Percentiles rank a stretch among this genome's conserved stretches.
phyloP scores from a whole-genome alignment of 129 eudicot genomes.

The Erigeron canadensis region DNA sequence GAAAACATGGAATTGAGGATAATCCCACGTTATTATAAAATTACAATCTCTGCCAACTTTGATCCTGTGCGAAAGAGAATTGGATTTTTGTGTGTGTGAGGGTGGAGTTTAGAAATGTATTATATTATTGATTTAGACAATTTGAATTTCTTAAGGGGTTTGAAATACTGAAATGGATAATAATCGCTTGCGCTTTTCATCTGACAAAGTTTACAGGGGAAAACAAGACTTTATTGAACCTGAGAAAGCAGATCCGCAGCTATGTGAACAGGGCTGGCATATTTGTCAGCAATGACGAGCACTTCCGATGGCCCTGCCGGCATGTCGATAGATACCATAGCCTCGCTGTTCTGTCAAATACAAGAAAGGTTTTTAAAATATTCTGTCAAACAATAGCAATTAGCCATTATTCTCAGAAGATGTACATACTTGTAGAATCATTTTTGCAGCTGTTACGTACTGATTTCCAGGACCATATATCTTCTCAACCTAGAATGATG shows the following conservation, averaged over 20 bases:
- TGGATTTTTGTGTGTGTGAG: no score
- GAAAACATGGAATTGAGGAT: slow-evolving; percentile 22
- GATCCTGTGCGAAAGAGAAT: no score
- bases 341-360: slow-evolving; percentile 85
- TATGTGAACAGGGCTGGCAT: slow-evolving; percentile 86
- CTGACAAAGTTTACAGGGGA: background rate
- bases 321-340: slow-evolving; percentile 99
- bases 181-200: no score
- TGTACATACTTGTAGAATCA: slow-evolving; percentile 84
- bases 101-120: no score
- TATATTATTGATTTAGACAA: no score
- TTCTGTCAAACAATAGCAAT: slow-evolving; percentile 8
- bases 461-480: slow-evolving; percentile 99
- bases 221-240: slow-evolving; percentile 36
- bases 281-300: slow-evolving; percentile 94
- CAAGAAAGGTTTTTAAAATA: slow-evolving; percentile 10
- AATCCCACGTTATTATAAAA: background rate
- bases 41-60: background rate
- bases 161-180: no score
- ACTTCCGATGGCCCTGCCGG: slow-evolving; percentile 99
- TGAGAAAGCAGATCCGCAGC: slow-evolving; percentile 98
- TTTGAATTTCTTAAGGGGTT: no score
- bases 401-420: slow-evolving; percentile 12
- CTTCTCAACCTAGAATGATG: slow-evolving; percentile 80
- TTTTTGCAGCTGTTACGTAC: slow-evolving; percentile 98